Conservation (phyloP, 495 filamentous ascomycete species). For the Terfezia claveryi region DNA sequence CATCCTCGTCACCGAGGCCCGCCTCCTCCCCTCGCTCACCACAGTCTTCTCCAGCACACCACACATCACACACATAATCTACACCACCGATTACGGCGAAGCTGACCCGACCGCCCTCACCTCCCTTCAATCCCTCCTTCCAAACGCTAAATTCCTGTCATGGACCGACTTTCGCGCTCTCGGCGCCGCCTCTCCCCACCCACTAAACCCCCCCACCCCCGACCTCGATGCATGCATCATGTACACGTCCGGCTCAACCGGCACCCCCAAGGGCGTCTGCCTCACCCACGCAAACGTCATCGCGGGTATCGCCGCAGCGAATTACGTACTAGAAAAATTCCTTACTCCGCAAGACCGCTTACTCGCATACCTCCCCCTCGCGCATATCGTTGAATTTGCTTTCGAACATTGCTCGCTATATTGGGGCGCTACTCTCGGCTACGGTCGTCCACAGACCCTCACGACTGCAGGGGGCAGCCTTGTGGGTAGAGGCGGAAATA, state of each 20-base stretch:
- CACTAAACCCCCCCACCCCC: constrained; percentile 13
- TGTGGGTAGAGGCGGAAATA: neutral
- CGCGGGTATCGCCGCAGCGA: neutral
- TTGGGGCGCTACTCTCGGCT: neutral
- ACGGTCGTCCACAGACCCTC: neutral
- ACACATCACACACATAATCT: neutral
- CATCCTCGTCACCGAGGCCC: neutral
- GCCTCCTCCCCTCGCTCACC: neutral
- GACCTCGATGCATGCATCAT: constrained; percentile 30
- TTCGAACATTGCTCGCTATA: neutral
- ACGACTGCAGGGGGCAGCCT: neutral
- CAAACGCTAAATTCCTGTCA: neutral
- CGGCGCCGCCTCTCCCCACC: neutral
- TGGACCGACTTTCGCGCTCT: neutral
- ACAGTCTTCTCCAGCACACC: neutral
- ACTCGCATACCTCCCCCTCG: neutral
- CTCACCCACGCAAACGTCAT: constrained; percentile 45
- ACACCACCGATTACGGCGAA: neutral
- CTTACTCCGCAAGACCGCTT: neutral
- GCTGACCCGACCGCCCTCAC: neutral
- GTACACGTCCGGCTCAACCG: constrained; percentile 45
- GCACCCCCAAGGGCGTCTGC: constrained; percentile 45
- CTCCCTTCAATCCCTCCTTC: neutral
- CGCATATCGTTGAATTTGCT: neutral
- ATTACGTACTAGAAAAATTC: neutral